These are phyloP conservation scores for Sanghuangporus baumii DNA, from an alignment of 1,284 basidiomycete species.

Conservation along the genomic window DNA sequence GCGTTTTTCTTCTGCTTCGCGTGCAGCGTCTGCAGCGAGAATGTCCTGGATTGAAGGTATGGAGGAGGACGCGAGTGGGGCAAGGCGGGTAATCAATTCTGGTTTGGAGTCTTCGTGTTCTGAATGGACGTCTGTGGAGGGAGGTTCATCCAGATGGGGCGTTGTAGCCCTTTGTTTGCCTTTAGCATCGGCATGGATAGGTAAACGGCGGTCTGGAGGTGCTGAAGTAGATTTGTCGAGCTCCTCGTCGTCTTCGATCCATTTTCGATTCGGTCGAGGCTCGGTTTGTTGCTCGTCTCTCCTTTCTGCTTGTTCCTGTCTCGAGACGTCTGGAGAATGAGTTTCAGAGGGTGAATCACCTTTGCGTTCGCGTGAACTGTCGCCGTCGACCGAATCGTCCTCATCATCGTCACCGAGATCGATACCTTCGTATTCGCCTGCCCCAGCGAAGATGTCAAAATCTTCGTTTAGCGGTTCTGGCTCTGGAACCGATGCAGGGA, in stretches of 20 bases:
- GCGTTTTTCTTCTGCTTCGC: conserved; percentile 56
- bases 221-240: conserved; percentile 3
- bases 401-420: conserved; percentile 53
- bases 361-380: conserved; percentile 4
- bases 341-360: conserved; percentile 12
- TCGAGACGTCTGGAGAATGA: too few species aligned
- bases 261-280: conserved; percentile 17
- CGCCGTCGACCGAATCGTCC: conserved; percentile 8
- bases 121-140: conserved; percentile 5
- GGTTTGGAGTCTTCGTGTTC: conserved; percentile 30
- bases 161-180: conserved; percentile 7
- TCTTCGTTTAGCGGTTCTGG: conserved; percentile 29
- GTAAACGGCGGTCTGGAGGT: conserved; percentile 8
- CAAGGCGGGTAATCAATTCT: conserved; percentile 48
- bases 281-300: not conserved
- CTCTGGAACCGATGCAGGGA: conserved; percentile 21
- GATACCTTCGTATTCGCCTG: conserved; percentile 76
- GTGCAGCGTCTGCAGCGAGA: conserved; percentile 67
- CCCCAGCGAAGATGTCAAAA: conserved; percentile 71
- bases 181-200: not conserved
- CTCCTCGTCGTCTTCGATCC: conserved; percentile 22
- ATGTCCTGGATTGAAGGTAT: conserved; percentile 78
- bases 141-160: conserved; percentile 18
- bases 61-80: conserved; percentile 66
- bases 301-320: not conserved